Base-by-base conservation (phyloP, 2,329 filamentous ascomycete species). In the Incumbomyces delicatus region DNA sequence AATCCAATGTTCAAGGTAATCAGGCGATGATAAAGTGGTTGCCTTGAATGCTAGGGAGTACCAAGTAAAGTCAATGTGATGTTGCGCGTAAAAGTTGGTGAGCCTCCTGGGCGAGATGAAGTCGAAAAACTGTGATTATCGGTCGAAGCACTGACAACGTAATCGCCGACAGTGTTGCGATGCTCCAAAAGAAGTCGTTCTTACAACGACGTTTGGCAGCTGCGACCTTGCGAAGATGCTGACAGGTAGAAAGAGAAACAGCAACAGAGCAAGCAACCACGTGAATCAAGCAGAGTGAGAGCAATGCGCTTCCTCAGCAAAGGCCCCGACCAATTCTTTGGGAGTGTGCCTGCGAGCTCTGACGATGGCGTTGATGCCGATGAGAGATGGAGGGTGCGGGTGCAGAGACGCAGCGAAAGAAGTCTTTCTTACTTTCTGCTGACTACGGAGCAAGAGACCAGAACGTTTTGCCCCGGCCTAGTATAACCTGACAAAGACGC, bases 211-310 rank as follows among this genome's bases (percentile, higher is more conserved):
- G 31, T 31, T n/a, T 14, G 41, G 41, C 16, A 44, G 16, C 14
- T 22, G 32, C 40, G 30, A 32, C 29, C 20, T 35, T 13, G 31
- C 20, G 18, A 5, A 44, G 11, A 27, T 27, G 40, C 10, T 44
- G 41, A 44, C 31, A 33, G 22, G n/a, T n/a, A n/a, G n/a, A n/a
- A 33, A 31, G 29, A 44, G 41, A 16, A 44, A 17, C 31, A 33
- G 33, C 41, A 27, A 36, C n/a, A n/a, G 29, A 33, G 18, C 27
- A 30, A n/a, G 18, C 34, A 11, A n/a, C n/a, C n/a, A n/a, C n/a
- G n/a, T n/a, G n/a, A n/a, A 12, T 13, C 12, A 27, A 36, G 12
- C 14, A n/a, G 13, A 32, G 2, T 5, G 13, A 16, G 10, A 17
- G 31, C 31, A 29, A 44, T 31, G 41, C 41, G 36, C 31, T 11